These are phyloP conservation scores for Casaregolazyma suthepensis DNA, from an alignment of 1,139 yeast genomes.

Conservation along the genomic window DNA sequence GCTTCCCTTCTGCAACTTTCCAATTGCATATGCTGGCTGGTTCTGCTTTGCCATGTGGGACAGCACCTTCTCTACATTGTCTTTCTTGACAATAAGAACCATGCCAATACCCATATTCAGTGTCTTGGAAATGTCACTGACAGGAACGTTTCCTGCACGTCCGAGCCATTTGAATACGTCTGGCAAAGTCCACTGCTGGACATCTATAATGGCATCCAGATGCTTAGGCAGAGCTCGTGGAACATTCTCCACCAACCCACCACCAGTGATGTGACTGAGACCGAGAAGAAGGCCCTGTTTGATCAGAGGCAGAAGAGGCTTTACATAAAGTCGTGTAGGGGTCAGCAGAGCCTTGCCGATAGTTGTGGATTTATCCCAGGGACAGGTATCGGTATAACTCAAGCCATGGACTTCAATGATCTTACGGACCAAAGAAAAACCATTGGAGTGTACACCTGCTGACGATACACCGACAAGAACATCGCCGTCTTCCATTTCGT, in stretches of 20 bases:
- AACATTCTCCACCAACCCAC: slow-evolving; percentile 92
- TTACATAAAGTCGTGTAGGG: slow-evolving; percentile 93
- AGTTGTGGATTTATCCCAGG: slow-evolving; percentile 66
- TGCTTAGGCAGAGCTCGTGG: slow-evolving; percentile 88
- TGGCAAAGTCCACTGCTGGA: slow-evolving; percentile 76
- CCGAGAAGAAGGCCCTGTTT: slow-evolving; percentile 68
- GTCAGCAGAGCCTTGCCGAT: slow-evolving; percentile 81
- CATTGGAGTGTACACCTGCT: slow-evolving; percentile 94
- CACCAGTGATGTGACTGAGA: slow-evolving; percentile 96
- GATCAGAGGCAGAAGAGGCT: slow-evolving; percentile 73
- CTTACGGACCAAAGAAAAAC: slow-evolving; percentile 93
- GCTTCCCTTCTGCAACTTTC: slow-evolving; percentile 53
- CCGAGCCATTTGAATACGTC: slow-evolving; percentile 93
- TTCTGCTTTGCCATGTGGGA: slow-evolving; percentile 54
- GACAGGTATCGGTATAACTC: slow-evolving; percentile 69
- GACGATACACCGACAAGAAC: slow-evolving; percentile 81
- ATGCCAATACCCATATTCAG: slow-evolving; percentile 96
- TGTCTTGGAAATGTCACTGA: slow-evolving; percentile 77
- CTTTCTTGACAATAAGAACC: slow-evolving; percentile 70
- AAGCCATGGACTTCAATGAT: slow-evolving; percentile 71
- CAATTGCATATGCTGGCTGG: slow-evolving; percentile 76
- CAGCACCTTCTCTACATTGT: slow-evolving; percentile 54
- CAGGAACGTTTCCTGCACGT: slow-evolving; percentile 83
- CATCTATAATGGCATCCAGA: slow-evolving; percentile 76
- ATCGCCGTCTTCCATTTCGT: slow-evolving; percentile 69